Evolutionary conservation across 2,329 filamentous ascomycete genomes (phyloP).

Genomic region (Calonectria multiphialidica): DNA sequence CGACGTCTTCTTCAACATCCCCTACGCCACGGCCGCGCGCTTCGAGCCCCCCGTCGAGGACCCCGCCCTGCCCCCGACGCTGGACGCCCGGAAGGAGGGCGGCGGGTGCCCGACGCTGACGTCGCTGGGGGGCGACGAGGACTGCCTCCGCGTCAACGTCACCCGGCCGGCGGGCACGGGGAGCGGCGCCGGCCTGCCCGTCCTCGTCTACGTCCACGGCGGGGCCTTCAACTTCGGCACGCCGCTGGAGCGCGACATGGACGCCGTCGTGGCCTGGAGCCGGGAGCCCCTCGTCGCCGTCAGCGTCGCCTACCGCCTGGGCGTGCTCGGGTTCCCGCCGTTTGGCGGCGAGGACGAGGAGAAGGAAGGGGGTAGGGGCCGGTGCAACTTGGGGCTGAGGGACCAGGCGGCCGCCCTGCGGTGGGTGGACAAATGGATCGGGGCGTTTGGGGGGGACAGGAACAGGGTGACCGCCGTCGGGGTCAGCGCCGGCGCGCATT

Average conservation of each 20-base stretch:
- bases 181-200: conserved; percentile 49
- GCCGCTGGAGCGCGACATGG: conserved; percentile 69
- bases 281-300: conserved; percentile 66
- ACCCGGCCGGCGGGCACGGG: conserved; percentile 52
- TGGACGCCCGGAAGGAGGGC: conserved; percentile 53
- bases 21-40: conserved; percentile 61
- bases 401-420: conserved; percentile 70
- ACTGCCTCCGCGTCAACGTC: conserved; percentile 67
- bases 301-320: conserved; percentile 74
- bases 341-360: conserved; percentile 58
- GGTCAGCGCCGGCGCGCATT: conserved; percentile 72
- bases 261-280: conserved; percentile 70
- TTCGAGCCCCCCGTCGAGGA: conserved; percentile 54
- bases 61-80: conserved; percentile 21
- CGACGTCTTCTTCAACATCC: conserved; percentile 63
- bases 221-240: conserved; percentile 70
- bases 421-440: conserved; percentile 73
- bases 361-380: no score
- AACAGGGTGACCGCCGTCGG: conserved; percentile 72
- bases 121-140: conserved; percentile 48
- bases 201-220: conserved; percentile 73
- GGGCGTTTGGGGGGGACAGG: conserved; percentile 70
- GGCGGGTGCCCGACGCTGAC: conserved; percentile 1
- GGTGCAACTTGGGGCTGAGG: conserved; percentile 73
- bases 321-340: conserved; percentile 77